These are phyloP conservation scores for Chrysosporium keratinophilum DNA, from an alignment of 2,329 filamentous ascomycete species.

Conservation along the genomic window DNA sequence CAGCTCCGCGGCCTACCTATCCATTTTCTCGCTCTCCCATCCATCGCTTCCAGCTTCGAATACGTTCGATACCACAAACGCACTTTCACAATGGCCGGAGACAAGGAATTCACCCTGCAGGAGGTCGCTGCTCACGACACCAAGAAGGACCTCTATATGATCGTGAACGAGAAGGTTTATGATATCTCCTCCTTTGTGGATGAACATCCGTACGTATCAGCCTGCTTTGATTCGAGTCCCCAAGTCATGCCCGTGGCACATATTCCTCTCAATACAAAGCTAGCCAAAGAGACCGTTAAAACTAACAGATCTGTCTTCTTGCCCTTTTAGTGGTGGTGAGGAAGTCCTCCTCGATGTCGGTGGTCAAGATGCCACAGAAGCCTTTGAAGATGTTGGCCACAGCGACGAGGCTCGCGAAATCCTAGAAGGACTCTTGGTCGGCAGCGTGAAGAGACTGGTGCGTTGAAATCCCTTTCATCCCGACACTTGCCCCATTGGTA, in stretches of 20 bases:
- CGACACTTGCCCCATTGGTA: neutral
- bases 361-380: slow-evolving; percentile 92
- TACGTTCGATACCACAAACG: neutral
- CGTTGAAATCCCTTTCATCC: slow-evolving; percentile 24
- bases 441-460: slow-evolving; percentile 71
- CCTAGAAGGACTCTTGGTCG: slow-evolving; percentile 64
- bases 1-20: neutral
- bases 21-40: too few species aligned
- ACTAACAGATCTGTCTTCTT: neutral
- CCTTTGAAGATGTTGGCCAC: slow-evolving; percentile 98
- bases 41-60: neutral
- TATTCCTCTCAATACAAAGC: neutral
- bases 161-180: slow-evolving; percentile 97
- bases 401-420: slow-evolving; percentile 96
- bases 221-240: neutral
- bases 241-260: neutral
- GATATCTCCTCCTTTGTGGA: slow-evolving; percentile 80
- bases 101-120: slow-evolving; percentile 59
- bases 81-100: slow-evolving; percentile 40
- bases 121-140: slow-evolving; percentile 77
- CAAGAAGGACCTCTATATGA: slow-evolving; percentile 85
- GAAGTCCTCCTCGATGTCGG: slow-evolving; percentile 94
- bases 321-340: slow-evolving; percentile 69
- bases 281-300: neutral
- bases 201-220: slow-evolving; percentile 71